Base-by-base conservation (phyloP, 805 yeast genomes). In the Myxozyma neotropica region DNA sequence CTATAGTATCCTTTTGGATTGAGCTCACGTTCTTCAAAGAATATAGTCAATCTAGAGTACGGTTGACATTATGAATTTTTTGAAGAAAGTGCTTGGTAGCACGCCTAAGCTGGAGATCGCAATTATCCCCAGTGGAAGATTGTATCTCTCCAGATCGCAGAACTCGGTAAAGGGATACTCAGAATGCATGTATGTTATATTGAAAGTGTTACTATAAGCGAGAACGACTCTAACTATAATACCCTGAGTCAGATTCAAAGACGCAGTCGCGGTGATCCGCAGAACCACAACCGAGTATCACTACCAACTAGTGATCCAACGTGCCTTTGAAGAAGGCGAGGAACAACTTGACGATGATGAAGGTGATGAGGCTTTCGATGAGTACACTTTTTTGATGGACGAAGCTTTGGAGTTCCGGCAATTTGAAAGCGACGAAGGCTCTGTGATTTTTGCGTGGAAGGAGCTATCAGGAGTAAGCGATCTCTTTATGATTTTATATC, bases 111-210 rank as follows among this genome's bases (percentile, higher is more conserved):
- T 35, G 29, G 60, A 57, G 56, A 40, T 57, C 55, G 56, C 84
- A 8, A 78, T 81, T 68, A 79, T 94, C 50, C 89, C 96, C 1
- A 81, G 87, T 0, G 98, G 97, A 2, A 86, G 85, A 73, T 79
- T 93, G 48, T 88, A 79, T 69, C 77, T 93, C 46, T 80, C 87
- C 17, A 77, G 98, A 50, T 80, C 88, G 0, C 87, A 88, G 4
- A 80, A 79, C 23, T 88, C 96, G 1, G 97, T 97, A 12, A 89
- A 90, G 71, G 92, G 96, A 7, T 91, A 85, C 26, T 77, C 84
- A 36, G 97, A 94, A 73, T 73, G 76, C 64, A 71, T 77, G 70
- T 68, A 62, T 33, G 70, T 61, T 15, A 17, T 35, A 48, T 13
- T 5, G n/a, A n/a, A n/a, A n/a, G 2, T 48, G 43, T 23, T 10